Base-by-base conservation (phyloP, 164 flowering plant genomes). In the Santalum album region DNA sequence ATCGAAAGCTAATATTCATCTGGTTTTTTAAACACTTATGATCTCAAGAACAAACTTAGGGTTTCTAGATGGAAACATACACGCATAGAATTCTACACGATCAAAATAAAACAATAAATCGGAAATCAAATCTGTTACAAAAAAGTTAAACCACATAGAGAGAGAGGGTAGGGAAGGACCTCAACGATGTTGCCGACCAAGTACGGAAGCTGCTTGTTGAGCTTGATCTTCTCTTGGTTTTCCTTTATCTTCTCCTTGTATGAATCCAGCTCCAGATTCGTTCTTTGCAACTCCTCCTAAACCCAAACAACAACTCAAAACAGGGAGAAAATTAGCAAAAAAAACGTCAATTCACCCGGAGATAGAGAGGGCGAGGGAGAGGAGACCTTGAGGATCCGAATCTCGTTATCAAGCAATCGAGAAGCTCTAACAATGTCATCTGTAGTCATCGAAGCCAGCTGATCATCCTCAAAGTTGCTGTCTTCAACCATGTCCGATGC, bases 151-250 rank as follows among this genome's bases (percentile, higher is more conserved):
- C 49, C 25, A 24, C 2, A n/a, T 3, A 15, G 53, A 29, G 9
- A 45, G 45, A 40, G 22, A 3, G 17, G 18, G 18, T 5, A 44
- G n/a, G 57, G 29, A 19, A 27, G 23, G 48, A 86, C 95, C 91
- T 87, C 91, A 58, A 87, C 91, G 22, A 84, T 80, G 71, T 84
- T 87, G 9, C 92, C 96, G 18, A 87, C 96, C 56, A 87, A 65
- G 72, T 84, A 87, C 19, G 96, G 96, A 40, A 87, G 75, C 63
- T 87, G 96, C 70, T 87, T 87, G 62, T 87, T 87, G 43, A 87
- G 80, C 64, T 87, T 87, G 53, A 84, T 87, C 68, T 84, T 87
- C 68, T 87, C 96, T 49, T 84, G 90, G 58, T 87, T 87, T 78
- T 84, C 96, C 62, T 81, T 84, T 3, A 81, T 78, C 72, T 87